Evolutionary conservation across 768 basidiomycete genomes (phyloP).

Genomic region (Leucogyrophana mollusca): DNA sequence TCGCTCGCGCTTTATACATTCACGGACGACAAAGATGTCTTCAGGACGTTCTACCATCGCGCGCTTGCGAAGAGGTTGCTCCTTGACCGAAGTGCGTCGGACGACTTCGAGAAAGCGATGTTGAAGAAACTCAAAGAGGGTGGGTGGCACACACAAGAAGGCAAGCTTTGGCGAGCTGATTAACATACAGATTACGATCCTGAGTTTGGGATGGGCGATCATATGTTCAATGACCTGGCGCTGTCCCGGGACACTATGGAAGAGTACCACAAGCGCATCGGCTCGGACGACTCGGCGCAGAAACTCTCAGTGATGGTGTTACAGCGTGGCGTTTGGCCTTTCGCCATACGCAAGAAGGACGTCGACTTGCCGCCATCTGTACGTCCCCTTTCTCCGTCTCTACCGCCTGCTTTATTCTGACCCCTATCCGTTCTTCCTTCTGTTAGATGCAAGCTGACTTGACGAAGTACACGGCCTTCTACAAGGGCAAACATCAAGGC

Average conservation of each 20-base stretch:
- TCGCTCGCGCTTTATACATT: conserved; percentile 78
- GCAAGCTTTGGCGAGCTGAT: too few species aligned
- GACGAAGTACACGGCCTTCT: conserved; percentile 61
- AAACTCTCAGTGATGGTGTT: conserved; percentile 77
- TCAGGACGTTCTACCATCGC: conserved; percentile 89
- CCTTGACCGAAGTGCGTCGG: conserved; percentile 79
- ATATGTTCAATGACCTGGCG: conserved; percentile 92
- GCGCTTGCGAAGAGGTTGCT: conserved; percentile 85
- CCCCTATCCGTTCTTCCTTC: conserved; percentile 6
- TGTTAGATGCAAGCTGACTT: conserved; percentile 74
- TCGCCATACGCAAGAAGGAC: conserved; percentile 48
- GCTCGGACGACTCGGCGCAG: conserved; percentile 35
- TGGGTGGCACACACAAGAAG: conserved; percentile 40
- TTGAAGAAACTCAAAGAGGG: conserved; percentile 82
- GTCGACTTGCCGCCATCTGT: conserved; percentile 57
- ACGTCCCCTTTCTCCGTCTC: conserved; percentile 16
- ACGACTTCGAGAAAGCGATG: conserved; percentile 84
- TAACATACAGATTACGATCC: conserved; percentile 78
- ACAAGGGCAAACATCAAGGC: conserved; percentile 75
- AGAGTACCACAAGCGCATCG: conserved; percentile 56
- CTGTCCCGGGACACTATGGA: conserved; percentile 72
- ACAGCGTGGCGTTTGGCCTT: conserved; percentile 90
- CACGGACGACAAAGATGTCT: conserved; percentile 92
- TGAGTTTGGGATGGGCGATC: conserved; percentile 90
- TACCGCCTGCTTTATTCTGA: not conserved